Conservation (phyloP, 306 rosid genomes). For the Glycyrrhiza uralensis region DNA sequence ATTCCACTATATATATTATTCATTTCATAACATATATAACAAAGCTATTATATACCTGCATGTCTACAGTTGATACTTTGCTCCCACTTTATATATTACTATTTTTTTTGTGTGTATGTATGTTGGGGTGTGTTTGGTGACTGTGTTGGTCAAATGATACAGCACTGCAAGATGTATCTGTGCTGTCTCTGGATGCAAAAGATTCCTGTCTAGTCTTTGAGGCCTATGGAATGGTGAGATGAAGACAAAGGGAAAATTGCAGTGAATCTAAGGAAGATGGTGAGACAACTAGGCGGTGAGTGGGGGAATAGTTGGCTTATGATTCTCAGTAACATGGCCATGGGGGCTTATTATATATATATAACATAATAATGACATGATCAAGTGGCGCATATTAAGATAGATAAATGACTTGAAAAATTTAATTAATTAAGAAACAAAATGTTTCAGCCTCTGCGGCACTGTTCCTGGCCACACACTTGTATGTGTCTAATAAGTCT, state of each 20-base stretch:
- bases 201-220: slow-evolving; percentile 67
- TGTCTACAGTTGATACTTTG: slow-evolving; percentile 26
- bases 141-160: slow-evolving; percentile 55
- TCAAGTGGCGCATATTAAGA: slow-evolving; percentile 40
- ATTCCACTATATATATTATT: slow-evolving; percentile 26
- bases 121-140: slow-evolving; percentile 31
- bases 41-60: slow-evolving; percentile 43
- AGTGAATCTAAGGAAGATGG: slow-evolving; percentile 63
- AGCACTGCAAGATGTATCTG: slow-evolving; percentile 59
- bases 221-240: slow-evolving; percentile 38
- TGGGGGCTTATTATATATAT: slow-evolving; percentile 43
- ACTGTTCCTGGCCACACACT: slow-evolving; percentile 43
- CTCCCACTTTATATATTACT: slow-evolving; percentile 22
- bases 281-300: slow-evolving; percentile 81
- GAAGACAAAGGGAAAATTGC: slow-evolving; percentile 65
- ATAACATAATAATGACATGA: too few species aligned
- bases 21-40: slow-evolving; percentile 17
- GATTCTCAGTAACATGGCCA: slow-evolving; percentile 72
- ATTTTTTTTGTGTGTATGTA: neutral
- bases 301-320: slow-evolving; percentile 60
- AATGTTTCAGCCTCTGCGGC: slow-evolving; percentile 46
- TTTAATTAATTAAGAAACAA: slow-evolving; percentile 6
- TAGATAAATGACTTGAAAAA: neutral
- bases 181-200: slow-evolving; percentile 53
- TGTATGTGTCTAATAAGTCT: slow-evolving; percentile 25